These are phyloP conservation scores for Atalantia buxifolia DNA, from an alignment of 345 rosid genomes.

Conservation along the genomic window DNA sequence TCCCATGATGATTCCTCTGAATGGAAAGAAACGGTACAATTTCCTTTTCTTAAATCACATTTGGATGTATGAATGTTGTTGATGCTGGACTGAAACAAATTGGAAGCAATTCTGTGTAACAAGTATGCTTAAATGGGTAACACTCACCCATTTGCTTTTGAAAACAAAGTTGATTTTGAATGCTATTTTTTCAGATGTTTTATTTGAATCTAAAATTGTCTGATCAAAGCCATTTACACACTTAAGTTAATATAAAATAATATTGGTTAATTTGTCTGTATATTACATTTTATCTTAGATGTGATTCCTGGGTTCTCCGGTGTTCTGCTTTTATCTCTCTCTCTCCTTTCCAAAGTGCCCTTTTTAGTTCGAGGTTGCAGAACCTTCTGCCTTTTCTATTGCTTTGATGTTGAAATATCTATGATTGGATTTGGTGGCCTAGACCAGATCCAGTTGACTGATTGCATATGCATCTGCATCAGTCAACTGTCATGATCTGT, in stretches of 20 bases:
- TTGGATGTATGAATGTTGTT: conserved; percentile 15
- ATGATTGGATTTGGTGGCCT: not conserved
- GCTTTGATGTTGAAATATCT: not conserved
- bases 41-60: conserved; percentile 7
- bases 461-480: not conserved
- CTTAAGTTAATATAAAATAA: no score
- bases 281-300: not conserved
- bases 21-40: conserved; percentile 90
- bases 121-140: not conserved
- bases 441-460: not conserved
- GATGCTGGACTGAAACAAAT: conserved; percentile 6
- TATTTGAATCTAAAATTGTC: no score
- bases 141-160: no score
- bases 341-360: not conserved
- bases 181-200: no score
- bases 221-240: no score
- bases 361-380: not conserved
- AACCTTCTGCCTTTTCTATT: not conserved
- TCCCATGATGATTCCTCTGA: conserved; percentile 78
- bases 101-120: not conserved
- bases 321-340: not conserved
- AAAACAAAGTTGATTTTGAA: no score
- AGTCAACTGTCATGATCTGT: conserved; percentile 11
- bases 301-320: not conserved
- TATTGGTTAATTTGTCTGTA: no score